Percentiles rank a stretch among this genome's conserved stretches.
phyloP scores from a whole-genome alignment of 495 filamentous ascomycete genomes.

The Lophium mytilinum region DNA sequence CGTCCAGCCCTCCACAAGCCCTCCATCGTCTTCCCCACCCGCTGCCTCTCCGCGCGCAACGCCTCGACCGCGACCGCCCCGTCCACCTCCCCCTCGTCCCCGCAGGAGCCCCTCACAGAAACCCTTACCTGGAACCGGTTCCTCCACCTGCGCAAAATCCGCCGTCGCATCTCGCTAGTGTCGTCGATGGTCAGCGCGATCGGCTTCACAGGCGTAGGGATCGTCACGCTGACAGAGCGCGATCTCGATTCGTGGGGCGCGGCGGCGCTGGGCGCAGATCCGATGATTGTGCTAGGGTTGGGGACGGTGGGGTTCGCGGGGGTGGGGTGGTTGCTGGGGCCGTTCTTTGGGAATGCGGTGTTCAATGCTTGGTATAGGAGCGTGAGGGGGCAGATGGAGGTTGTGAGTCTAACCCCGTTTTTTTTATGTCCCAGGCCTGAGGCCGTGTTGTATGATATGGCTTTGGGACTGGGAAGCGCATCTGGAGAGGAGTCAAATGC shows the following conservation, averaged over 20 bases:
- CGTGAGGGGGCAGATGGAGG: conserved; percentile 56
- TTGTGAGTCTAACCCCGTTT: conserved; percentile 40
- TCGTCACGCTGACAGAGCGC: conserved; percentile 52
- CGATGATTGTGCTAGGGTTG: conserved; percentile 72
- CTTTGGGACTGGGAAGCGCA: not conserved
- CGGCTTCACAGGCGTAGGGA: conserved; percentile 50
- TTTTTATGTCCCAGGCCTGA: not conserved
- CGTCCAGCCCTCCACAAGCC: not conserved
- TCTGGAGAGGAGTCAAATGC: not conserved
- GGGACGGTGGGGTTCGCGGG: conserved; percentile 63
- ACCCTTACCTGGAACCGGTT: conserved; percentile 84
- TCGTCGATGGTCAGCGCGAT: conserved; percentile 60
- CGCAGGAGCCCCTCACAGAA: not conserved
- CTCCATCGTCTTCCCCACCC: not conserved
- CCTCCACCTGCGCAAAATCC: conserved; percentile 77
- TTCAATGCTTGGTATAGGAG: conserved; percentile 65
- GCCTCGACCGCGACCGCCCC: conserved; percentile 8
- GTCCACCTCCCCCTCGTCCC: not conserved
- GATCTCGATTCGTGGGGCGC: conserved; percentile 60
- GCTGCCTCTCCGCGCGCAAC: conserved; percentile 48
- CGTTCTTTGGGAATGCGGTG: conserved; percentile 63
- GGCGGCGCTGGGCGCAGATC: conserved; percentile 71
- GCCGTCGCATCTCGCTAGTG: conserved; percentile 71
- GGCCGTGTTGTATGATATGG: not conserved
- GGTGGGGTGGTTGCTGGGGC: conserved; percentile 78